These are phyloP conservation scores for Termitomyces sp. DNA, from an alignment of 768 basidiomycete genomes.

Conservation along the genomic window DNA sequence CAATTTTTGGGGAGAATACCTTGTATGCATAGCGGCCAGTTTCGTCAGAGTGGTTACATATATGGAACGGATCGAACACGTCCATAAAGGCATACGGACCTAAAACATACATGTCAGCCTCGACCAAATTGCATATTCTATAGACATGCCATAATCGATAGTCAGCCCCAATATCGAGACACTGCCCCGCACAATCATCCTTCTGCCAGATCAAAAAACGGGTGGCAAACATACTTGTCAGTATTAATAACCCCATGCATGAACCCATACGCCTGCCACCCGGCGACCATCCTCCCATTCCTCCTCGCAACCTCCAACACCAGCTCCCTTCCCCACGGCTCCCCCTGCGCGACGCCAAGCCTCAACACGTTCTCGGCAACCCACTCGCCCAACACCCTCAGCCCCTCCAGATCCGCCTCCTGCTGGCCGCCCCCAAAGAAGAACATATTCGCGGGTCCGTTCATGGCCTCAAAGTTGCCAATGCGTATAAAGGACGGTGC, in stretches of 20 bases:
- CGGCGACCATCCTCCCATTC: slow-evolving; percentile 91
- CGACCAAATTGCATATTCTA: background rate
- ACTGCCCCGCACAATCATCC: slow-evolving; percentile 26
- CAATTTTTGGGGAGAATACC: slow-evolving; percentile 13
- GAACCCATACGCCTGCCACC: slow-evolving; percentile 92
- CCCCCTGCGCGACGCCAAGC: slow-evolving; percentile 36
- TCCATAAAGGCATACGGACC: slow-evolving; percentile 97
- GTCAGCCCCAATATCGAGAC: slow-evolving; percentile 72
- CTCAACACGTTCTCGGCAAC: slow-evolving; percentile 56
- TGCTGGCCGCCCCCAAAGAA: slow-evolving; percentile 80
- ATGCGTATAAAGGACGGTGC: slow-evolving; percentile 91
- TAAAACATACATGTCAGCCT: slow-evolving; percentile 16
- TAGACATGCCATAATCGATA: slow-evolving; percentile 60
- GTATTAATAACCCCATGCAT: slow-evolving; percentile 98
- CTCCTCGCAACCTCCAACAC: slow-evolving; percentile 75
- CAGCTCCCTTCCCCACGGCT: slow-evolving; percentile 66
- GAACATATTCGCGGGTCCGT: slow-evolving; percentile 56
- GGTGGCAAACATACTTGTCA: slow-evolving; percentile 59
- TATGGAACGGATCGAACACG: slow-evolving; percentile 75
- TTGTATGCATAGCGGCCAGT: slow-evolving; percentile 74
- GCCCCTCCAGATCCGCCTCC: slow-evolving; percentile 63
- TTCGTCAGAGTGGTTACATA: slow-evolving; percentile 88
- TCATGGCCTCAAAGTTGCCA: slow-evolving; percentile 85
- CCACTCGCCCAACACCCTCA: slow-evolving; percentile 75
- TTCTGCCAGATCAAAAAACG: slow-evolving; percentile 6